phyloP scores from a whole-genome alignment of 345 rosid genomes.

The Rhizophora mangle region DNA sequence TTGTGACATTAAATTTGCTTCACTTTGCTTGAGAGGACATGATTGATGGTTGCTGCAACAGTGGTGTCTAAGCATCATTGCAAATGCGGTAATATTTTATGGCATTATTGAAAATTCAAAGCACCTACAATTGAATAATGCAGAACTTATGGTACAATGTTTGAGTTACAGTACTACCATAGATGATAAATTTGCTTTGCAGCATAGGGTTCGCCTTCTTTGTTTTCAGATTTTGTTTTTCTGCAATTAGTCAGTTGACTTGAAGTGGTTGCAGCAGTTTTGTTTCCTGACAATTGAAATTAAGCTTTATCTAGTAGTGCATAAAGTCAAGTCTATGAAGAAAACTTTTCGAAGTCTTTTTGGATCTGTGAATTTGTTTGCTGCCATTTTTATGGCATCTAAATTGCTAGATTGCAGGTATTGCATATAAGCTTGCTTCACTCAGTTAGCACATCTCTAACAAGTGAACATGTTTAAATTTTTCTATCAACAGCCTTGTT shows the following conservation, averaged over 20 bases:
- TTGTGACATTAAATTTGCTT: background rate
- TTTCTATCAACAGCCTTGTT: slow-evolving; percentile 79
- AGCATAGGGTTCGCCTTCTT: no score
- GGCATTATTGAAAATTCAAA: no score
- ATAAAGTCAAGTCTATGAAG: background rate
- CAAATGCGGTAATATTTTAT: no score
- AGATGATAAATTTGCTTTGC: no score
- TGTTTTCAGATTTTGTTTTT: no score
- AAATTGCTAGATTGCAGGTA: background rate
- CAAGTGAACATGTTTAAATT: slow-evolving; percentile 14
- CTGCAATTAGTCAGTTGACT: no score
- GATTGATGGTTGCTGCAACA: background rate
- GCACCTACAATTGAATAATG: no score
- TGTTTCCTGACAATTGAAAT: background rate
- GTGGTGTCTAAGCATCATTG: background rate
- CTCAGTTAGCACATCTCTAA: background rate
- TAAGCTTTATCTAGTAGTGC: background rate
- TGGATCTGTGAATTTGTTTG: slow-evolving; percentile 5
- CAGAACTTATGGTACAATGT: no score
- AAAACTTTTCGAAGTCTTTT: background rate
- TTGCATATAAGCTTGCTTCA: slow-evolving; percentile 12
- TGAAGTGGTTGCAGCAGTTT: no score
- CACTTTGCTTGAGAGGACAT: background rate
- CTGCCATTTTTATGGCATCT: background rate
- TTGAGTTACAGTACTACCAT: no score